Evolutionary conservation across 2,329 filamentous ascomycete genomes (phyloP), one percentile per base, ranked within the genome.

Genomic region (Colletotrichum spaethianum): DNA sequence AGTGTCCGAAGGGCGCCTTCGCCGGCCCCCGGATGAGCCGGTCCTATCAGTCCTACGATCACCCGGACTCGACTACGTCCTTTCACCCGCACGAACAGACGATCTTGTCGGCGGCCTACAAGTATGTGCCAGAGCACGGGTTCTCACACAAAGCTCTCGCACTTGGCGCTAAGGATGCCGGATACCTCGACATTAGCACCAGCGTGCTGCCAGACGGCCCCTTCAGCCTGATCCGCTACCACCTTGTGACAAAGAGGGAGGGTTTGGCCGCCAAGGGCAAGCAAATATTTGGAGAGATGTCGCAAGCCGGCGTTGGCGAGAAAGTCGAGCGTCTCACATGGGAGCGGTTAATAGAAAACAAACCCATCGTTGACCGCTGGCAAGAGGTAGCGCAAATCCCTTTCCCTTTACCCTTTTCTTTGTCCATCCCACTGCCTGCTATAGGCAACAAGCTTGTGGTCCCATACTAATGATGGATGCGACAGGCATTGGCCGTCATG

Each of bases 401-500:
- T 61, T 14, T n/a, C 40, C n/a, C 31, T 33, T 56, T 16, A 48
- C 56, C 8, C 42, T 14, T 20, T 9, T 38, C 12, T 36, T 2
- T 23, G 8, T 48, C 9, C 26, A 4, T 23, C 31, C 20, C 31
- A 14, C 8, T 23, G 36, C 11, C 31, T 55, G 52, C 33, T 38
- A 36, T 18, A 12, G 11, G 11, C 12, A 7, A 18, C 11, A 23
- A 18, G 31, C 33, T 7, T 67, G 18, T 26, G 23, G 4, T 52
- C 18, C 20, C 23, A 56, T 53, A 31, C 57, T 67, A 26, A 67
- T n/a, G n/a, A 36, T 53, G 16, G 23, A 38, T 36, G 18, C 48
- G 23, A 63, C 73, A 96, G 93, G 96, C 96, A 55, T 87, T 98
- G 3, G 95, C 94, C 4, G 86, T 97, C 73, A 98, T 98, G 93